These are phyloP conservation scores for Candida verbasci DNA, from an alignment of 805 yeast species.

Conservation along the genomic window DNA sequence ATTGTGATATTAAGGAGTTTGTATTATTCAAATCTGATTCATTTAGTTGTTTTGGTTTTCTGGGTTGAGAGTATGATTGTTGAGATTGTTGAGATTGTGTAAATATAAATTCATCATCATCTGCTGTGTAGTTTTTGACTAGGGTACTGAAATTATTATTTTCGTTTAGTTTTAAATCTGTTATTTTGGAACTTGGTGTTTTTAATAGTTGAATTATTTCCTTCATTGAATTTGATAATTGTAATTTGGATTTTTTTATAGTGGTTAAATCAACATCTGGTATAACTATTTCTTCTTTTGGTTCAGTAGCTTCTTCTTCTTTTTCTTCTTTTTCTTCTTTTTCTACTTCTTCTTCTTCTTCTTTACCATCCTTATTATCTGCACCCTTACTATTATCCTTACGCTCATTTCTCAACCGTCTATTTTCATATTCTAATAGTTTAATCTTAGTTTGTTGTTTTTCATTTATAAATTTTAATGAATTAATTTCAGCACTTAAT, in stretches of 20 bases:
- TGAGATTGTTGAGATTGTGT: constrained; percentile 2
- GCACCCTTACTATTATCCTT: too few species aligned
- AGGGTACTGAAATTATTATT: constrained; percentile 15
- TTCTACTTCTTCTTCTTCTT: too few species aligned
- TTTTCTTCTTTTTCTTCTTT: background rate
- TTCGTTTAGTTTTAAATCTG: constrained; percentile 19
- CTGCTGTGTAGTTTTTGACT: constrained; percentile 8
- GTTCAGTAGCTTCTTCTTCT: background rate
- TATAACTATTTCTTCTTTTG: constrained; percentile 8
- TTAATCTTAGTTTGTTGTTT: constrained; percentile 36
- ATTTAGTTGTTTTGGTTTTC: background rate
- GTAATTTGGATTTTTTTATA: constrained; percentile 28
- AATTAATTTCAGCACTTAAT: constrained; percentile 49
- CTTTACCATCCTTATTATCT: too few species aligned
- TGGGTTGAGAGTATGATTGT: too few species aligned
- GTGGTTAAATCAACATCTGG: constrained; percentile 32
- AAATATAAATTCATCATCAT: constrained; percentile 4
- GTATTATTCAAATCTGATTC: background rate
- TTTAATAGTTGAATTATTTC: constrained; percentile 30
- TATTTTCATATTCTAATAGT: constrained; percentile 30
- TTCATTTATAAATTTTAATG: constrained; percentile 37
- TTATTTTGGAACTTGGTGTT: constrained; percentile 21
- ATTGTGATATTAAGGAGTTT: constrained; percentile 5
- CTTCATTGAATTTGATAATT: constrained; percentile 31
- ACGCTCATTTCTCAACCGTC: constrained; percentile 4